A percentile compares a stretch with the other conserved stretches of the same genome.
phyloP scores from a whole-genome alignment of 2,329 filamentous ascomycete species.

The Pseudopyrenochaeta lycopersici region DNA sequence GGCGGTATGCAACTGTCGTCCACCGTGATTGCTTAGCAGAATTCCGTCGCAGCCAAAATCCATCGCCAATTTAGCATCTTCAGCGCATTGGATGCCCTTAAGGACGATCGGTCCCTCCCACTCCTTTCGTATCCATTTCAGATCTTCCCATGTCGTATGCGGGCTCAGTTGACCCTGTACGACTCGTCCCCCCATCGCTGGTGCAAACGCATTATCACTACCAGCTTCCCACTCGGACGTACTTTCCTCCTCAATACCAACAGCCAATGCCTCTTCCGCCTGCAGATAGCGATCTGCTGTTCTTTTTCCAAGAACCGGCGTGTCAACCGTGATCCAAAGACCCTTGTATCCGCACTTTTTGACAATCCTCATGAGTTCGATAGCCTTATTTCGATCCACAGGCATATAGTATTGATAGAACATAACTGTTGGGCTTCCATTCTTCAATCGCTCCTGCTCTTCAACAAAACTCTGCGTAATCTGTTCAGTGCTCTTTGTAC shows the following conservation, averaged over 20 bases:
- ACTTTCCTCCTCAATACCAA: conserved; percentile 61
- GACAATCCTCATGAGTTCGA: conserved; percentile 42
- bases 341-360: conserved; percentile 45
- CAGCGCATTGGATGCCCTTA: conserved; percentile 56
- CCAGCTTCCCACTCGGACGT: conserved; percentile 61
- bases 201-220: conserved; percentile 64
- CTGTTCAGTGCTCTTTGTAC: conserved; percentile 40
- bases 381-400: conserved; percentile 39
- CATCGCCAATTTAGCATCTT: conserved; percentile 57
- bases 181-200: conserved; percentile 63
- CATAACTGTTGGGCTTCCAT: conserved; percentile 36
- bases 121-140: conserved; percentile 53
- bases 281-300: conserved; percentile 46
- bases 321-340: conserved; percentile 49
- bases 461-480: conserved; percentile 42
- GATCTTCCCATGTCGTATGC: conserved; percentile 61
- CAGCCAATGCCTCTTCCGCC: conserved; percentile 59
- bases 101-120: conserved; percentile 55
- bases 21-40: conserved; percentile 63
- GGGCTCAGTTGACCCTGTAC: conserved; percentile 47
- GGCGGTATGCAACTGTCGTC: conserved; percentile 59
- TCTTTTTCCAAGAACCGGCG: conserved; percentile 45
- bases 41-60: conserved; percentile 58
- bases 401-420: conserved; percentile 52
- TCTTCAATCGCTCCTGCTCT: conserved; percentile 33